Evolutionary conservation across 2,329 filamentous ascomycete species (phyloP).

Genomic region (Cordyceps militaris): DNA sequence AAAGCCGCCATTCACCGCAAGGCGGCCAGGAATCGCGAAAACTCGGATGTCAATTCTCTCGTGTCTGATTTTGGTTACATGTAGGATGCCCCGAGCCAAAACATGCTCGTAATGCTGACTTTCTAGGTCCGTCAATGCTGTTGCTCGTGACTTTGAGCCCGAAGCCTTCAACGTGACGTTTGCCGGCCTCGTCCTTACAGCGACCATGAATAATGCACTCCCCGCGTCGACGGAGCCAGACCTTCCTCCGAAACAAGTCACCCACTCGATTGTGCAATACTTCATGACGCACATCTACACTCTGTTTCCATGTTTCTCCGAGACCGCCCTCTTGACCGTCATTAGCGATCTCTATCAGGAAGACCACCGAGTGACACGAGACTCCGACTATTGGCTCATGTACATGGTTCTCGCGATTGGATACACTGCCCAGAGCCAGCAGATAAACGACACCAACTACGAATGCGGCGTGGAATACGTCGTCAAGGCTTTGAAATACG

Average conservation of each 20-base stretch:
- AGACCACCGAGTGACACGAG: conserved; percentile 53
- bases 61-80: conserved; percentile 91
- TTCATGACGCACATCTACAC: conserved; percentile 79
- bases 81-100: conserved; percentile 40
- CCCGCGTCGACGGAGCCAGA: conserved; percentile 52
- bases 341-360: conserved; percentile 77
- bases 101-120: background rate
- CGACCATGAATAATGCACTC: conserved; percentile 66
- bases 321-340: conserved; percentile 68
- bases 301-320: conserved; percentile 75
- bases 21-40: conserved; percentile 60
- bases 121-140: conserved; percentile 80
- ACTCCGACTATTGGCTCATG: conserved; percentile 76
- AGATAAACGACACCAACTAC: conserved; percentile 58
- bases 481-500: conserved; percentile 62
- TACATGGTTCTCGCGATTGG: conserved; percentile 86
- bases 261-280: conserved; percentile 66
- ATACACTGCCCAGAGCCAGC: conserved; percentile 65
- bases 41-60: conserved; percentile 81
- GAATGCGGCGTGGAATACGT: conserved; percentile 49
- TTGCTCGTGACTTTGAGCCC: conserved; percentile 86
- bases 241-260: conserved; percentile 66
- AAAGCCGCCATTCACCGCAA: conserved; percentile 58
- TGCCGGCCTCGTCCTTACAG: conserved; percentile 78
- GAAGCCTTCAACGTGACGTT: conserved; percentile 88